Evolutionary conservation across 345 rosid genomes (phyloP), one percentile per base, ranked within the genome.

Genomic region (Euphorbia tirucalli): DNA sequence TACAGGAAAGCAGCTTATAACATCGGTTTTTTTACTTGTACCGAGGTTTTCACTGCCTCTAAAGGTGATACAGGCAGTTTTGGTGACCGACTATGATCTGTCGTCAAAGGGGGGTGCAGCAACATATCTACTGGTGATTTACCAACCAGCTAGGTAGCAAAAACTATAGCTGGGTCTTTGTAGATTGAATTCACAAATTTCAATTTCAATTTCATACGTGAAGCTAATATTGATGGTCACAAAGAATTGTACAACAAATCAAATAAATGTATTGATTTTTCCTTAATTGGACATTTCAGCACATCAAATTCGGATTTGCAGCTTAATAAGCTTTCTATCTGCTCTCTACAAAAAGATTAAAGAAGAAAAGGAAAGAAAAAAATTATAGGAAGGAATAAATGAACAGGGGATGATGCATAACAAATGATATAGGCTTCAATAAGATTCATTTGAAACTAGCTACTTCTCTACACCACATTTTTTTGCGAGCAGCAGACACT

Each of bases 401-500:
- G 56, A 65, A 65, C 69, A 65, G 37, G 39, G 56, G 65, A 31
- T 5, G 35, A 37, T 13, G 18, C 49, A 32, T 32, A 61, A 60
- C 63, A 60, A 62, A 35, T 62, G 24, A 59, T 65, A 59, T 41
- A 6, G 4, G 58, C 58, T 50, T 71, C 71, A 60, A 60, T 41
- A 57, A 27, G 62, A 65, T n/a, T 56, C 60, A 55, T 71, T 49
- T 61, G 43, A 44, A 69, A 50, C 73, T 72, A 61, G 72, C 76
- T 77, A 66, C 57, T 67, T 77, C 31, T 72, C 76, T 61, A 77
- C 80, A 71, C 46, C 27, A 65, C 66, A 39, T 21, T 30, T 49
- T 54, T 77, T 72, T 66, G 83, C 83, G 58, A 79, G 85, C 21
- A 37, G 82, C 85, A 83, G 80, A 75, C 69, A 50, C 61, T 65